Evolutionary conservation across 306 rosid genomes (phyloP).

Genomic region (Vachellia pachyceras): DNA sequence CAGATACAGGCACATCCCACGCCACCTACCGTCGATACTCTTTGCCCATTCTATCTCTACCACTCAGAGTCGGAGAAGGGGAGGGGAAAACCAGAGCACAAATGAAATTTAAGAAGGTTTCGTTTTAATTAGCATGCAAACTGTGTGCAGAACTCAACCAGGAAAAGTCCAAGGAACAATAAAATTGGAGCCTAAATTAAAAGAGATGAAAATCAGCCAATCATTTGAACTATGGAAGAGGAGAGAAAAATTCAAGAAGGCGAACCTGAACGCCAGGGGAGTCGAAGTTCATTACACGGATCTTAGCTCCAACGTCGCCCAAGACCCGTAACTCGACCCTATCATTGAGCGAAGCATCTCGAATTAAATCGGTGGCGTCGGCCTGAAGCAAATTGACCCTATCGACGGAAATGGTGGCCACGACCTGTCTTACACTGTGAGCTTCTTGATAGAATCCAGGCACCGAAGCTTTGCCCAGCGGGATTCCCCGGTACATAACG

Average conservation of each 20-base stretch:
- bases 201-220: background rate
- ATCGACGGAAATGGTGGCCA: conserved; percentile 80
- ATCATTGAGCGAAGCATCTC: conserved; percentile 86
- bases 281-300: conserved; percentile 86
- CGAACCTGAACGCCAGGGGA: conserved; percentile 88
- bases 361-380: conserved; percentile 78
- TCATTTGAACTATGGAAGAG: background rate
- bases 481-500: conserved; percentile 96
- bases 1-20: conserved; percentile 11
- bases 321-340: conserved; percentile 79
- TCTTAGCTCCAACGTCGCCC: conserved; percentile 97
- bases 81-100: background rate
- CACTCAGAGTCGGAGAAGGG: conserved; percentile 8
- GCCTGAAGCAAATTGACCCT: conserved; percentile 81
- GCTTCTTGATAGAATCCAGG: conserved; percentile 88
- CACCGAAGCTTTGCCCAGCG: conserved; percentile 79
- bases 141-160: background rate
- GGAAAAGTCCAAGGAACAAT: conserved; percentile 17
- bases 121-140: background rate
- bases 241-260: background rate
- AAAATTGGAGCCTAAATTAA: background rate
- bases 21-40: conserved; percentile 2
- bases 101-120: background rate
- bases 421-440: conserved; percentile 69
- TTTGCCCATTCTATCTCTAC: too few relatives aligned